Base-by-base conservation (phyloP, 768 basidiomycete species). In the Daedalea quercina region DNA sequence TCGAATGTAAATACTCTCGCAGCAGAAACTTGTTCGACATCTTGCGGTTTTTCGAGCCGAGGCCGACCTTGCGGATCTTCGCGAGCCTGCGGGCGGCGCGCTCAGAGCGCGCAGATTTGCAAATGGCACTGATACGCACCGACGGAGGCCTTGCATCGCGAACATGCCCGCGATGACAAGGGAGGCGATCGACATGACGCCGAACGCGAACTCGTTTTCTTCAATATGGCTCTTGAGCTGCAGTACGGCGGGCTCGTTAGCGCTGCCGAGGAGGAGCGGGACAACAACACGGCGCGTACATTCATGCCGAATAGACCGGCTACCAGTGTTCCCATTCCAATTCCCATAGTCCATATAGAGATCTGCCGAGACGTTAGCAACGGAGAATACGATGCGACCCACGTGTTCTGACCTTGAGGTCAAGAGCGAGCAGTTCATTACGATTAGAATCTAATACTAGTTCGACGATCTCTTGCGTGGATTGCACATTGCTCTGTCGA, bases 271-370 rank as follows among this genome's bases (percentile, higher is more conserved):
- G 52, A 56, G 60, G 54, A 46, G 26, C 47, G 49, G 41, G 22
- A 33, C 46, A 45, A 44, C 51, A 42, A 45, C 50, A 26, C 12
- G 45, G 43, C 19, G 72, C 90, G 63, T 64, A 94, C 93, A 67
- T 96, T 97, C 94, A 97, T 97, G 15, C 94, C 94, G 60, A 97
- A 95, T 3, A 96, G 64, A 4, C 94, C 94, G 44, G 93, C 93
- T 7, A 95, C 72, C 33, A 97, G 74, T 15, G 94, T 92, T 2
- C 94, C 94, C 25, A 84, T 79, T 11, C 94, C 94, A 53, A 98
- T 78, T 0, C 95, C 95, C 72, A 97, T 82, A 0, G 95, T 98
- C 33, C 82, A 81, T 54, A 98, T 97, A n/a, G 93, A 94, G 12
- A 96, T 83, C 86, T 89, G 11, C 3, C 22, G 47, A 37, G 17